A percentile compares a stretch with the other conserved stretches of the same genome.
These are phyloP conservation scores for Viridothelium virens DNA, from an alignment of 495 filamentous ascomycete genomes.

Conservation along the genomic window DNA sequence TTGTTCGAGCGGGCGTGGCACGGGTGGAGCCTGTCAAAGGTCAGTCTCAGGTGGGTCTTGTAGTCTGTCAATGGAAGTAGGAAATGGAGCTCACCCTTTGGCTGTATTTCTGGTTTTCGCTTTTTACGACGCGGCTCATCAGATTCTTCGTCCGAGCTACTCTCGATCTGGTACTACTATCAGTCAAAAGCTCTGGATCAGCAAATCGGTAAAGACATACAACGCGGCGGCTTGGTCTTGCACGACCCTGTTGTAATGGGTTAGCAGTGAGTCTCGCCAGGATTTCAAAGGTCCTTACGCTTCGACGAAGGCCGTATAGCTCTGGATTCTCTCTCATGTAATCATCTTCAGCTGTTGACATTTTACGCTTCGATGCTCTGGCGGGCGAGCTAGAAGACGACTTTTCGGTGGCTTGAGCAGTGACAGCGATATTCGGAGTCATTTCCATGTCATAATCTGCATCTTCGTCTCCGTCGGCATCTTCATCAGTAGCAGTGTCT, in stretches of 20 bases:
- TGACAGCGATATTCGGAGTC: conserved; percentile 32
- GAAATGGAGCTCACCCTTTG: conserved; percentile 31
- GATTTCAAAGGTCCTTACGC: conserved; percentile 50
- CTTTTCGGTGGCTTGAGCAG: conserved; percentile 34
- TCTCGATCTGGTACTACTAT: conserved; percentile 52
- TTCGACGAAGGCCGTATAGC: conserved; percentile 85
- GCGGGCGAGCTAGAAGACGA: conserved; percentile 1
- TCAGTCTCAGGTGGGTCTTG: background rate
- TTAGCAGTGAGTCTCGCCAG: conserved; percentile 26
- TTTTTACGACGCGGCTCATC: conserved; percentile 39
- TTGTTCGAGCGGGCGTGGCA: conserved; percentile 50
- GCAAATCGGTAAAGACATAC: conserved; percentile 29
- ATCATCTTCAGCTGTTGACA: conserved; percentile 61
- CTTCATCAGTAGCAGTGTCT: conserved; percentile 50
- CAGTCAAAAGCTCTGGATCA: conserved; percentile 12
- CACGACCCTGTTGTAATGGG: conserved; percentile 43
- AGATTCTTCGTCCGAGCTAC: conserved; percentile 63
- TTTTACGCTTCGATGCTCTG: conserved; percentile 60
- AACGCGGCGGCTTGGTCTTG: conserved; percentile 45
- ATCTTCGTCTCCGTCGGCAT: conserved; percentile 65
- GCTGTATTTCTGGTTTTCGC: conserved; percentile 34
- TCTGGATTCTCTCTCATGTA: conserved; percentile 90
- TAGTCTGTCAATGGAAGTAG: background rate
- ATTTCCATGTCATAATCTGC: conserved; percentile 69
- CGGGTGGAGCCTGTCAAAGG: conserved; percentile 53